A percentile compares a stretch with the other conserved stretches of the same genome.
Conservation (phyloP, 2,329 filamentous ascomycete species). For the Trichoderma brevicompactum region DNA sequence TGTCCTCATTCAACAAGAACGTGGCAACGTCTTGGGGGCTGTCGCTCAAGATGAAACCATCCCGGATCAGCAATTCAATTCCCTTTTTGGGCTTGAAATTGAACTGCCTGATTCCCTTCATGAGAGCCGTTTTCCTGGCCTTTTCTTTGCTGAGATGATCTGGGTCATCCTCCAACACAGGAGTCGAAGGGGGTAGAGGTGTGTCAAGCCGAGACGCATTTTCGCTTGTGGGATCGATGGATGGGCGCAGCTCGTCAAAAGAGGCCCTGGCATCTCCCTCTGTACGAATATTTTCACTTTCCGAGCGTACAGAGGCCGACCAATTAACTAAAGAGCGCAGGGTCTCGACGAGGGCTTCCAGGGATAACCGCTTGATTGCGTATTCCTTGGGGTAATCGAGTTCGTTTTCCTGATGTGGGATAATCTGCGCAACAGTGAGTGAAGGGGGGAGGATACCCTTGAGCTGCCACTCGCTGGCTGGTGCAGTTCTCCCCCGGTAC, state of each 20-base stretch:
- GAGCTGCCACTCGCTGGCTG: constrained; percentile 79
- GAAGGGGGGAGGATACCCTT: constrained; percentile 85
- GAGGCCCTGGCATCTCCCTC: constrained; percentile 47
- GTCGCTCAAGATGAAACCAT: constrained; percentile 84
- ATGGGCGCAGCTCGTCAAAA: constrained; percentile 56
- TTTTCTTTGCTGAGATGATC: constrained; percentile 94
- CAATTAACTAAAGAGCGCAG: constrained; percentile 90
- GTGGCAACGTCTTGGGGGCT: constrained; percentile 79
- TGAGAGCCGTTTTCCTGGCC: constrained; percentile 87
- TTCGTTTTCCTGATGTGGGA: constrained; percentile 62
- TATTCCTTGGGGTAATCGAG: constrained; percentile 85
- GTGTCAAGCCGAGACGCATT: constrained; percentile 65
- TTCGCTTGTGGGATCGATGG: constrained; percentile 72
- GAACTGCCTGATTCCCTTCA: constrained; percentile 87
- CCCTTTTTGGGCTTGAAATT: constrained; percentile 98
- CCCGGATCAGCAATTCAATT: constrained; percentile 78
- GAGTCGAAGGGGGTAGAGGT: constrained; percentile 66
- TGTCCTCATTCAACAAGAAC: constrained; percentile 81
- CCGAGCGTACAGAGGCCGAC: constrained; percentile 70
- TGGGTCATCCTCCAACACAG: constrained; percentile 82
- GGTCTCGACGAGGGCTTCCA: constrained; percentile 88
- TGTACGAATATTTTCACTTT: constrained; percentile 45
- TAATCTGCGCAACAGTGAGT: constrained; percentile 77
- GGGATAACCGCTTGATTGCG: constrained; percentile 82
- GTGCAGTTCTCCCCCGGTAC: constrained; percentile 64